Evolutionary conservation across 805 yeast species (phyloP), one percentile per base, ranked within the genome.

Genomic region (Monosporozyma aquatica): DNA sequence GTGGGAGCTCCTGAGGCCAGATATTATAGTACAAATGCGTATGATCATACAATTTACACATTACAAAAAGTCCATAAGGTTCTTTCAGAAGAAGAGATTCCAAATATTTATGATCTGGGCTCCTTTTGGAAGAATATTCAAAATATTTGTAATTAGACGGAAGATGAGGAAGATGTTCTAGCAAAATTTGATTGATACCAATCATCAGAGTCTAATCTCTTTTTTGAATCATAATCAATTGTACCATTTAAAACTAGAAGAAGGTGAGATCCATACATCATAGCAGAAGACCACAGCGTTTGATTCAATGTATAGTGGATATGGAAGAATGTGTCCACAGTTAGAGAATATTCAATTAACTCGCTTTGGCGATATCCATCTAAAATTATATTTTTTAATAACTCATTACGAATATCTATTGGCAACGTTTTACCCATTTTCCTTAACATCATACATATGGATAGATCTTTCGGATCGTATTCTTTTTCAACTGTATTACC

Each of bases 81-180:
- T 6, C 33, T 27, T 1, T 49, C 49, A 27, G 45, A 54, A 5
- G 40, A 41, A 6, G 51, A 54, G 15, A 52, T 62, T 8, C 37
- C 48, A 4, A 61, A 62, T 44, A 49, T 61, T 9, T 61, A 62
- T 49, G 65, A 61, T 42, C 44, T 41, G 26, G 62, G 61, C 6
- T 44, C 54, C 6, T 51, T 60, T 29, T 42, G 47, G 47, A 18
- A 35, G 4, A 62, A 62, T 38, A 32, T 61, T 4, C 47, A 34
- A 23, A 55, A 55, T n/a, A 38, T 55, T 10, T 43, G 47, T 34
- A 32, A 20, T 24, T 38, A 28, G 37, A n/a, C n/a, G n/a, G n/a
- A n/a, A n/a, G 35, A 32, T 6, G 17, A 22, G 17, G 22, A 2
- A 17, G 9, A 5, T 8, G 17, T 18, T 24, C 25, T 22, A 4